These are phyloP conservation scores for Arabis hirsuta DNA, from an alignment of 345 rosid species.

Conservation along the genomic window DNA sequence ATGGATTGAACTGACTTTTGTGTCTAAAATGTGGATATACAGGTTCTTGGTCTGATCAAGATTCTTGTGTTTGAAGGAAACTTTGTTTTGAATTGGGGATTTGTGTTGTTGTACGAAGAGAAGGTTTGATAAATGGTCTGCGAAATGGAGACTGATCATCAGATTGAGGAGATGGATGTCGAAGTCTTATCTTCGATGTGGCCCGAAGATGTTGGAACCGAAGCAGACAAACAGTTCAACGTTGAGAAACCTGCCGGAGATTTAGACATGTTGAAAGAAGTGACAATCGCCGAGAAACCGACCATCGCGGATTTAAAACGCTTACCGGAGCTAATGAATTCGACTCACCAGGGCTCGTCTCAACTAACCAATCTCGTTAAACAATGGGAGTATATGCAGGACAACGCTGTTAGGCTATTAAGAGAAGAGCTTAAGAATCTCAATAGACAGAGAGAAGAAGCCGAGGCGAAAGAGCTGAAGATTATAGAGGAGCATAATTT, in stretches of 20 bases:
- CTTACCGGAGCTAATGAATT: constrained; percentile 59
- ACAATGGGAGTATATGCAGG: constrained; percentile 87
- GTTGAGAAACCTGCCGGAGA: constrained; percentile 78
- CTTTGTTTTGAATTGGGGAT: background rate
- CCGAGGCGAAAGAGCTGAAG: constrained; percentile 81
- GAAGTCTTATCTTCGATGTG: constrained; percentile 91
- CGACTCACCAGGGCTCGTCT: constrained; percentile 77
- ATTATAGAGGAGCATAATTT: constrained; percentile 85
- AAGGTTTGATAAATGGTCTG: constrained; percentile 48
- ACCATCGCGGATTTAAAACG: constrained; percentile 68
- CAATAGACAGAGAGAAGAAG: constrained; percentile 75
- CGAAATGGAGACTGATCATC: constrained; percentile 69
- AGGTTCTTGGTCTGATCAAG: constrained; percentile 33
- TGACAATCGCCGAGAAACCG: constrained; percentile 56
- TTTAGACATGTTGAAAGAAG: constrained; percentile 90
- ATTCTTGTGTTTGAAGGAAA: background rate
- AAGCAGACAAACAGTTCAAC: constrained; percentile 82
- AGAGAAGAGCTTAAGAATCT: constrained; percentile 85
- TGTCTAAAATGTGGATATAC: constrained; percentile 8
- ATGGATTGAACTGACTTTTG: background rate
- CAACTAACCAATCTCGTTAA: constrained; percentile 83
- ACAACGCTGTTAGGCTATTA: constrained; percentile 73
- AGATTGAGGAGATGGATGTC: constrained; percentile 76
- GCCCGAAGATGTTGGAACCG: constrained; percentile 82
- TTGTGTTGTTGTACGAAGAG: constrained; percentile 31